A percentile compares a stretch with the other conserved stretches of the same genome.
Evolutionary conservation across 2,329 filamentous ascomycete genomes (phyloP).

Genomic region (Sporothrix protearum): DNA sequence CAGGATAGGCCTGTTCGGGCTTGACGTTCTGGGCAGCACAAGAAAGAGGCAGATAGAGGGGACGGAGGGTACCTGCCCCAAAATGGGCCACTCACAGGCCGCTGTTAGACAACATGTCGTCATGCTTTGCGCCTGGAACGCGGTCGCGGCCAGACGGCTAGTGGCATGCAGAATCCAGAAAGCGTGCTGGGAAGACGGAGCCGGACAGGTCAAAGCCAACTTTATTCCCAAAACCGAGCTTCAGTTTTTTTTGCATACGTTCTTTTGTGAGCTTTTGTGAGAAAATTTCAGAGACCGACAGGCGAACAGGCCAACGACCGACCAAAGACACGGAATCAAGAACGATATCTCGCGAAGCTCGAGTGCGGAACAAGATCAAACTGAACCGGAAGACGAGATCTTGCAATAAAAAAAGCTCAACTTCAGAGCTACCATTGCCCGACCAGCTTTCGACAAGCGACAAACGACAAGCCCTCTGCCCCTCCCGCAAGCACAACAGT

Average conservation of each 20-base stretch:
- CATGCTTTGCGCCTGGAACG: slow-evolving; percentile 24
- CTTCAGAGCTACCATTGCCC: neutral
- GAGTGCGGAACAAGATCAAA: neutral
- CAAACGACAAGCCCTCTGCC: no score
- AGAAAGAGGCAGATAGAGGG: no score
- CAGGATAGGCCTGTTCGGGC: neutral
- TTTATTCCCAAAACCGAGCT: neutral
- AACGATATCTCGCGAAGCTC: no score
- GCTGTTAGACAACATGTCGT: slow-evolving; percentile 27
- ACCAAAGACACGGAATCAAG: neutral
- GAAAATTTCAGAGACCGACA: neutral
- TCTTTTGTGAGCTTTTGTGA: neutral
- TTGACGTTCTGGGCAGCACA: neutral
- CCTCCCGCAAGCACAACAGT: neutral
- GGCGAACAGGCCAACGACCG: neutral
- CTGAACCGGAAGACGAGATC: neutral
- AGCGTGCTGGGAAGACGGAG: neutral
- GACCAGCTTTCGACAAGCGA: neutral
- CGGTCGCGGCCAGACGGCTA: slow-evolving; percentile 14
- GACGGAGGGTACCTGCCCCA: neutral
- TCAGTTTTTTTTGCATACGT: neutral
- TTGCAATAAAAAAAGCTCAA: neutral
- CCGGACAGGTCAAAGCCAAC: slow-evolving; percentile 12
- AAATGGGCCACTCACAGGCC: slow-evolving; percentile 26
- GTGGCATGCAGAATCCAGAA: no score